Evolutionary conservation across 1,284 basidiomycete species (phyloP).

Genomic region (Microbotryum scabiosae): DNA sequence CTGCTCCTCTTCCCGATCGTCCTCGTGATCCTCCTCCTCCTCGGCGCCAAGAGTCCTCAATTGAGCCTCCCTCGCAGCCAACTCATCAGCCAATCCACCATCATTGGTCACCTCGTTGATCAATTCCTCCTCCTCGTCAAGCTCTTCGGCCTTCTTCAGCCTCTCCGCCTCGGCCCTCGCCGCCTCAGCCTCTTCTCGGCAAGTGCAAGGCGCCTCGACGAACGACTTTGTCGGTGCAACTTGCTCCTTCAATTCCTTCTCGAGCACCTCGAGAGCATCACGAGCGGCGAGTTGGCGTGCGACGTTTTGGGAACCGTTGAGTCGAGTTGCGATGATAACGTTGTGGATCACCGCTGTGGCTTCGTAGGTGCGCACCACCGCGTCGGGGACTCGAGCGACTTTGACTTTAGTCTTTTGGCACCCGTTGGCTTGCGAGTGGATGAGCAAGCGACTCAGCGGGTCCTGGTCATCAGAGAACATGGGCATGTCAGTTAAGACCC

Average conservation of each 20-base stretch:
- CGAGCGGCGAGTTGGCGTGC: conserved; percentile 21
- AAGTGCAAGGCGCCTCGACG: conserved; percentile 1
- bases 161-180: neutral
- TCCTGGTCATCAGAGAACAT: conserved; percentile 20
- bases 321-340: conserved; percentile 1
- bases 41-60: neutral
- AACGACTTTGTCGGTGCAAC: neutral
- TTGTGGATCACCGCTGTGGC: conserved; percentile 15
- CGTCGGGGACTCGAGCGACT: neutral
- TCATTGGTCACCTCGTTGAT: neutral
- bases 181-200: neutral
- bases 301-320: conserved; percentile 13
- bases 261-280: conserved; percentile 6
- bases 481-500: neutral
- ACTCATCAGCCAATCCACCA: neutral
- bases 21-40: neutral
- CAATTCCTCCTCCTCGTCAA: conserved; percentile 4
- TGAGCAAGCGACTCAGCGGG: conserved; percentile 20
- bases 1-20: neutral
- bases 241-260: neutral
- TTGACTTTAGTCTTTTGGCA: conserved; percentile 17
- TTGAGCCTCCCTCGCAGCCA: neutral
- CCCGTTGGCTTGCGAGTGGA: conserved; percentile 8
- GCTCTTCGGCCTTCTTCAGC: conserved; percentile 2
- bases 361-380: neutral